Evolutionary conservation across 176 grass and related monocot genomes (phyloP).

Genomic region (Musa itinerans): DNA sequence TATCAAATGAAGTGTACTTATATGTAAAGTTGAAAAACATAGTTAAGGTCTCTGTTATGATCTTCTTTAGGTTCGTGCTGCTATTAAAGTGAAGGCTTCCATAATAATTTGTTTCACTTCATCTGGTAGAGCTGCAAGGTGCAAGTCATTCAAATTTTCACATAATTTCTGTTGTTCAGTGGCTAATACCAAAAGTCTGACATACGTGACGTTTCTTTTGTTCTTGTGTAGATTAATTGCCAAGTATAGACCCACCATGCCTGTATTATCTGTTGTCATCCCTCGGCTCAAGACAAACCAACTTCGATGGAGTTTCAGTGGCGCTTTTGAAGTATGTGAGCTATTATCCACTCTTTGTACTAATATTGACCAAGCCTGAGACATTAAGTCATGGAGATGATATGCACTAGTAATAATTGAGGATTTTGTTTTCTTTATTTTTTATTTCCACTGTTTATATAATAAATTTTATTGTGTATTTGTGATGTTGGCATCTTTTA

Average conservation of each 20-base stretch:
- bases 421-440: slow-evolving; percentile 4
- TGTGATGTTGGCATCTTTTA: background rate
- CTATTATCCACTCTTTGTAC: background rate
- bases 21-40: background rate
- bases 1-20: background rate
- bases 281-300: slow-evolving; percentile 98
- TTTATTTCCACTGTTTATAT: background rate
- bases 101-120: slow-evolving; percentile 96
- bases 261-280: slow-evolving; percentile 97
- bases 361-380: background rate
- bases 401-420: background rate
- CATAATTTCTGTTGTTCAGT: background rate
- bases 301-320: slow-evolving; percentile 91
- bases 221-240: slow-evolving; percentile 61
- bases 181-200: background rate
- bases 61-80: slow-evolving; percentile 78
- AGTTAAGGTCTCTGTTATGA: background rate
- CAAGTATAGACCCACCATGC: slow-evolving; percentile 98
- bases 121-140: slow-evolving; percentile 97
- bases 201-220: background rate
- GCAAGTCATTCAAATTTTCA: background rate
- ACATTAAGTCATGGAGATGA: background rate
- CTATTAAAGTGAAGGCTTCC: slow-evolving; percentile 96
- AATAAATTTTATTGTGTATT: background rate
- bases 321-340: slow-evolving; percentile 72